These are phyloP conservation scores for Adenanthera pavonina DNA, from an alignment of 306 rosid species.

Conservation along the genomic window DNA sequence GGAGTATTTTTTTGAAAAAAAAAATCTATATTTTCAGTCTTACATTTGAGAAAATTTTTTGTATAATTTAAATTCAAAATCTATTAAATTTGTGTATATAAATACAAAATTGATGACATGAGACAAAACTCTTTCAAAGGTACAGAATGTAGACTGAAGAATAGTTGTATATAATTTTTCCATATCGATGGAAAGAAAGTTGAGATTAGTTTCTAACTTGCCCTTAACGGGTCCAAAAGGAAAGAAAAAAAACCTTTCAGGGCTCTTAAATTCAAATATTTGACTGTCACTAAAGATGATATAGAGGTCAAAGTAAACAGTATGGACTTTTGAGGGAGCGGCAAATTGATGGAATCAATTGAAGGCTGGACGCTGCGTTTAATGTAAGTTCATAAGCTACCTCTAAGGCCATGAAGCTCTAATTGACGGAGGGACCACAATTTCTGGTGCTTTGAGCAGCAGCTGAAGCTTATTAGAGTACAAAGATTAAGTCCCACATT, in stretches of 20 bases:
- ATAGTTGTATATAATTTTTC: background rate
- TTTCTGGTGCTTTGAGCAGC: no score
- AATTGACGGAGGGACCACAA: no score
- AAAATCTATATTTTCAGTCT: no score
- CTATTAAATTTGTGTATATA: background rate
- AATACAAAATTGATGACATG: background rate
- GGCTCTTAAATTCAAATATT: background rate
- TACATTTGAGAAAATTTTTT: no score
- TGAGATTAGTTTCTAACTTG: background rate
- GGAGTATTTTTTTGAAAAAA: no score
- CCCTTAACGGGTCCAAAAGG: background rate
- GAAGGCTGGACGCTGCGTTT: no score
- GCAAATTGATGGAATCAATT: no score
- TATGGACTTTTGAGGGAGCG: background rate
- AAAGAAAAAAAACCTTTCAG: background rate
- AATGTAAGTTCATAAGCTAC: no score
- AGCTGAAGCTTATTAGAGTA: no score
- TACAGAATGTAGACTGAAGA: background rate
- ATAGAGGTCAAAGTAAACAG: background rate
- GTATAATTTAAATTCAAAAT: no score
- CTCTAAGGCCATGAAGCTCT: no score
- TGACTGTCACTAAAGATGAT: background rate
- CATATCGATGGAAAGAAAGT: background rate
- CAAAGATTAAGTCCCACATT: no score
- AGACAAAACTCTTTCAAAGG: background rate